A percentile compares a stretch with the other conserved stretches of the same genome.
These are phyloP conservation scores for Geranium rotundifolium DNA, from an alignment of 345 rosid species.

Conservation along the genomic window DNA sequence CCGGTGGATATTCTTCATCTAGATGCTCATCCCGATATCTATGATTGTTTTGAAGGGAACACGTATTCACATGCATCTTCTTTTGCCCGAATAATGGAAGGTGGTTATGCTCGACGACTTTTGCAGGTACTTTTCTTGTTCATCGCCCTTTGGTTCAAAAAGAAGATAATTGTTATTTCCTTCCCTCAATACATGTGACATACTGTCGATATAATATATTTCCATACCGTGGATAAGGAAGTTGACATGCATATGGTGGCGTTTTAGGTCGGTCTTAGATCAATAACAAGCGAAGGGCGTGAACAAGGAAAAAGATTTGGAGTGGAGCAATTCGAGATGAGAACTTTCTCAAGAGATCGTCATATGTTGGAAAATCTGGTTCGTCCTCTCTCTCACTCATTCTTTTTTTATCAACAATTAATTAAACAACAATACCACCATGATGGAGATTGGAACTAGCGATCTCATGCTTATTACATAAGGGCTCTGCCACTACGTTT, in stretches of 20 bases:
- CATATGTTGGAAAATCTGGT: constrained; percentile 76
- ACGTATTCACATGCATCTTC: constrained; percentile 95
- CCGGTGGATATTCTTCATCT: constrained; percentile 93
- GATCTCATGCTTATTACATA: too few relatives aligned
- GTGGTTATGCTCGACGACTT: constrained; percentile 81
- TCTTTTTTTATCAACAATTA: not conserved
- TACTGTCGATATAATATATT: not conserved
- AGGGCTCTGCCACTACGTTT: not conserved
- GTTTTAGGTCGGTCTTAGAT: constrained; percentile 84
- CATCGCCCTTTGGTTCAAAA: too few relatives aligned
- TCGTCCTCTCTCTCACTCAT: constrained; percentile 15
- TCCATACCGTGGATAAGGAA: not conserved
- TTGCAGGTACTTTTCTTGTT: constrained; percentile 50
- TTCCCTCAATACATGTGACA: too few relatives aligned
- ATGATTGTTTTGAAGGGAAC: constrained; percentile 79
- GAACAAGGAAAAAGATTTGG: constrained; percentile 91
- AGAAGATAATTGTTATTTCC: too few relatives aligned
- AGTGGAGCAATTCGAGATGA: constrained; percentile 94
- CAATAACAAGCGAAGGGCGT: constrained; percentile 74
- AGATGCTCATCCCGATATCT: constrained; percentile 99
- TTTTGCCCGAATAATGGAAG: constrained; percentile 98
- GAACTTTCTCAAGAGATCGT: constrained; percentile 75
- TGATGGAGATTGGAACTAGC: too few relatives aligned
- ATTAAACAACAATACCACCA: too few relatives aligned
- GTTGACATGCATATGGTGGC: not conserved